Evolutionary conservation across 352 stramenopile species (phyloP).

Genomic region (Pythium utonaiense): DNA sequence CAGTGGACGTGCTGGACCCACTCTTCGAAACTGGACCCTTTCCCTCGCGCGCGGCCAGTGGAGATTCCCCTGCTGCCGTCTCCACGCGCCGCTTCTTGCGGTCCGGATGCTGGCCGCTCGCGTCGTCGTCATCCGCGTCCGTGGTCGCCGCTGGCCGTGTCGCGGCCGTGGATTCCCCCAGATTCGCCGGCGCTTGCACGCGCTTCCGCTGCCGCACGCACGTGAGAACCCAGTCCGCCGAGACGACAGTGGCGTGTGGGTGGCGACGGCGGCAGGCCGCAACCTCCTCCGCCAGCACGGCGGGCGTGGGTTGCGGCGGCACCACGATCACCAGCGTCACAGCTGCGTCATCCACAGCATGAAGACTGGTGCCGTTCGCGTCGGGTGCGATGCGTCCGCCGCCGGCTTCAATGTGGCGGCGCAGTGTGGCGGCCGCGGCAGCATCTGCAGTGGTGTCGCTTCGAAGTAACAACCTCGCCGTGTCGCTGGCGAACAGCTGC

Average conservation of each 20-base stretch:
- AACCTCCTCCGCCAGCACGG: slow-evolving; percentile 1
- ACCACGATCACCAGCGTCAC: slow-evolving; percentile 17
- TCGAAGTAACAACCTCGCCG: slow-evolving; percentile 17
- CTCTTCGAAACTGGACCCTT: background rate
- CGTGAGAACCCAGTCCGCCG: slow-evolving; percentile 33
- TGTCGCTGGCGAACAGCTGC: slow-evolving; percentile 33
- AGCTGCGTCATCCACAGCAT: background rate
- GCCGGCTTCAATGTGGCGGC: background rate
- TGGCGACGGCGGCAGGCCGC: background rate
- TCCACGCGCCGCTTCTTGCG: slow-evolving; percentile 13
- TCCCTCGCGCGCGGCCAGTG: background rate
- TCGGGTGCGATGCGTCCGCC: background rate
- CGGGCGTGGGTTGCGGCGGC: too few relatives aligned
- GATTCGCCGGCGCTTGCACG: background rate
- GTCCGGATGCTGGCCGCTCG: background rate
- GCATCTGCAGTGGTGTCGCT: background rate
- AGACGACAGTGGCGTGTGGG: slow-evolving; percentile 8
- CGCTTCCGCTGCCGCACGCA: slow-evolving; percentile 28
- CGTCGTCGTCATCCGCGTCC: slow-evolving; percentile 1
- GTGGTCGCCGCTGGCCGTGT: too few relatives aligned
- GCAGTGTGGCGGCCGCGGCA: background rate
- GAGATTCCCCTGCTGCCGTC: background rate
- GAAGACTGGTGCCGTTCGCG: background rate
- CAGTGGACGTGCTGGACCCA: background rate
- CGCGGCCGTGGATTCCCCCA: background rate